Percentiles rank a stretch among this genome's conserved stretches.
Evolutionary conservation across 176 grass and related monocot species (phyloP).

Genomic region (Musa itinerans): DNA sequence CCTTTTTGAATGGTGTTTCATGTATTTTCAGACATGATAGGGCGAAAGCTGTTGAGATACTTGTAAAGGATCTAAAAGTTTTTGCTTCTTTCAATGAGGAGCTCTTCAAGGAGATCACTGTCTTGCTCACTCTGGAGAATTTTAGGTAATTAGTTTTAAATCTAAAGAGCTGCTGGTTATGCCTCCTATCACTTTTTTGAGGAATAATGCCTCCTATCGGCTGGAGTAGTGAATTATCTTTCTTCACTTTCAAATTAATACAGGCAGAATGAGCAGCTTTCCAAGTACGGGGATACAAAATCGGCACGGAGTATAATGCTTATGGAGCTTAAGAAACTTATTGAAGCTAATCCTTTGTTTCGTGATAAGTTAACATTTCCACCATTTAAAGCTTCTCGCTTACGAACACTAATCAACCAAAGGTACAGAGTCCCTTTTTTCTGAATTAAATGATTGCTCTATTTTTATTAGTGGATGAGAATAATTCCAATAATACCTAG

Average conservation of each 20-base stretch:
- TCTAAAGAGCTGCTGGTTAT: background rate
- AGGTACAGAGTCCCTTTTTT: constrained; percentile 3
- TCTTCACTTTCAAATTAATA: constrained; percentile 8
- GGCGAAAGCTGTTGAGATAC: constrained; percentile 21
- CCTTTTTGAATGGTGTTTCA: background rate
- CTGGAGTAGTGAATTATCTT: background rate
- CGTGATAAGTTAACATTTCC: constrained; percentile 20
- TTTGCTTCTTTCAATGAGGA: constrained; percentile 27
- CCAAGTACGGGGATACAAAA: constrained; percentile 25
- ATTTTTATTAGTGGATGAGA: background rate
- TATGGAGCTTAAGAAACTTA: constrained; percentile 24
- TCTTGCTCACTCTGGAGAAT: constrained; percentile 17
- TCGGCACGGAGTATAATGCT: constrained; percentile 23
- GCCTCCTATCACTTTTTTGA: background rate
- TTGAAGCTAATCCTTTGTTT: constrained; percentile 25
- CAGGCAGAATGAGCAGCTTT: constrained; percentile 24
- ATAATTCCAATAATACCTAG: background rate
- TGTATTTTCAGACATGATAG: constrained; percentile 10
- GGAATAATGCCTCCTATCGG: too few relatives aligned
- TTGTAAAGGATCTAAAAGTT: constrained; percentile 21
- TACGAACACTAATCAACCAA: constrained; percentile 22
- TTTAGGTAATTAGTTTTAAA: constrained; percentile 12
- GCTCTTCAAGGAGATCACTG: constrained; percentile 24
- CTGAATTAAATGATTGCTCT: background rate
- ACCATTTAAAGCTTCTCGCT: constrained; percentile 14